Conservation (phyloP, 139 green algal species). For the Pseudopediastrum boryanum region DNA sequence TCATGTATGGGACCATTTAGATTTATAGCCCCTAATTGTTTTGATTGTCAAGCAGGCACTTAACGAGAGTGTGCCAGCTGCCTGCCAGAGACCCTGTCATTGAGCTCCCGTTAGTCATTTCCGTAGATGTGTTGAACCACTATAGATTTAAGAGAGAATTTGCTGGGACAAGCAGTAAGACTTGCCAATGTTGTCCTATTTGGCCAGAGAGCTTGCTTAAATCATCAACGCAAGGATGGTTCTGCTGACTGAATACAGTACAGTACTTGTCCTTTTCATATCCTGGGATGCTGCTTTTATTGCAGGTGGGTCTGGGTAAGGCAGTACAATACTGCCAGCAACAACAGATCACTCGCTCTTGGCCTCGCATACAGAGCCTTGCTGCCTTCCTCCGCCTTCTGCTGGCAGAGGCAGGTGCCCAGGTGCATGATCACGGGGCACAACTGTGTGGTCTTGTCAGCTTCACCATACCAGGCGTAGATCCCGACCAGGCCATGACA, state of each 20-base stretch:
- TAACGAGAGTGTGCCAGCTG: too few relatives aligned
- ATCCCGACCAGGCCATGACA: conserved; percentile 28
- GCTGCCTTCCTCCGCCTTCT: conserved; percentile 36
- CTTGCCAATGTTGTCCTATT: too few relatives aligned
- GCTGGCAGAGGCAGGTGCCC: conserved; percentile 46
- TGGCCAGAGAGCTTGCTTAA: too few relatives aligned
- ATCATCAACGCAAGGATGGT: too few relatives aligned
- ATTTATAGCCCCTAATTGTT: neutral
- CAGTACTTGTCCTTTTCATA: too few relatives aligned
- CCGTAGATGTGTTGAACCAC: neutral
- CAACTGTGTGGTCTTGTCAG: conserved; percentile 75
- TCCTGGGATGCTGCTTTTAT: neutral
- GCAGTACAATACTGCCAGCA: conserved; percentile 59
- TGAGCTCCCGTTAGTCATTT: too few relatives aligned
- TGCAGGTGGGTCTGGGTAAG: conserved; percentile 62
- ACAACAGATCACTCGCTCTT: conserved; percentile 54
- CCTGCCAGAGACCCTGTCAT: too few relatives aligned
- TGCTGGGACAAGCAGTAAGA: too few relatives aligned
- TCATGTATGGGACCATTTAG: neutral
- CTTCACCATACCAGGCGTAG: conserved; percentile 49
- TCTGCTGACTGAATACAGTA: too few relatives aligned
- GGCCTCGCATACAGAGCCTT: conserved; percentile 53
- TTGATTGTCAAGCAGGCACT: too few relatives aligned
- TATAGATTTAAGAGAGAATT: neutral
- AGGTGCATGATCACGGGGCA: conserved; percentile 52